Evolutionary conservation across 768 basidiomycete species (phyloP), one percentile per base, ranked within the genome.

Genomic region (Artomyces pyxidatus): DNA sequence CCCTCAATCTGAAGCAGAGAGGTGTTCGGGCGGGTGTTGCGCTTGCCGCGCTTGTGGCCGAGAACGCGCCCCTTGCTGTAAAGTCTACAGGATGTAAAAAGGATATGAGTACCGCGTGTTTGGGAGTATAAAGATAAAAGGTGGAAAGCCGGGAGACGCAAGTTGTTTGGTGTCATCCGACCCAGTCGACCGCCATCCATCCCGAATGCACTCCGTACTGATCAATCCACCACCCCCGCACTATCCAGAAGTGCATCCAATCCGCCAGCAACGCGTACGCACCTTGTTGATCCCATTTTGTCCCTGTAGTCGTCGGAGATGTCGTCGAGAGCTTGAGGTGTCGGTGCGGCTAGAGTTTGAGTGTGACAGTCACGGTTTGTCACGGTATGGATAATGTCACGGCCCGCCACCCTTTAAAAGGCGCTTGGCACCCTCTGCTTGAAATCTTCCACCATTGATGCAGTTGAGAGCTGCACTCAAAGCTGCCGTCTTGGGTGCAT

Each of bases 41-140:
- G 86, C 76, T 98, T 98, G 54, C 89, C 93, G 57, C 96, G 90
- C 76, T 97, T 97, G 88, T 95, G 90, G 57, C 94, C 92, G 62
- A 97, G 77, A 65, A 99, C 83, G 63, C 96, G 92, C 68, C 91
- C 96, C 78, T 96, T 98, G 71, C 71, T 68, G 80, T 96, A 95
- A 63, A 96, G 81, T 80, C 94, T 95, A 65, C 30, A 54, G n/a
- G 48, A 48, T 25, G 29, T 42, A 57, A 49, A 55, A 19, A 53
- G 21, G 37, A 26, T 39, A 51, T 42, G 53, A 48, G 51, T 61
- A 50, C 40, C 23, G 47, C 25, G 41, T 52, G 44, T 35, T 42
- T 29, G 45, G 8, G 39, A 21, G n/a, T 28, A 25, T n/a, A n/a
- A n/a, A n/a, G n/a, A n/a, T n/a, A 47, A 45, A 38, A 43, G 50